Evolutionary conservation across 2,329 filamentous ascomycete genomes (phyloP).

Genomic region (Cladosporium sp.): DNA sequence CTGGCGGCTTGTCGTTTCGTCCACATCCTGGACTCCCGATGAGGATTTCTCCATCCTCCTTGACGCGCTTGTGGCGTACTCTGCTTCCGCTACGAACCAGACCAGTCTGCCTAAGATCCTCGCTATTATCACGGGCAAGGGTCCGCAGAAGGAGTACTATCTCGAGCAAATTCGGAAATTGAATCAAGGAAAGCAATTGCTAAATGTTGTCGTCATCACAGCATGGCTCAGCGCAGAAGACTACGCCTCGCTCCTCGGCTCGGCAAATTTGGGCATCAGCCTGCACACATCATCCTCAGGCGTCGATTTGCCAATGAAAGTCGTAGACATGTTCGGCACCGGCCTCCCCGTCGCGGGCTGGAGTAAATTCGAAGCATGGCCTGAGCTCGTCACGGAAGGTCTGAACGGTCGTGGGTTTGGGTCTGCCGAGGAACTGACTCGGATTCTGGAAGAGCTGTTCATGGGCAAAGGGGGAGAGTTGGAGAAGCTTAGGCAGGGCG

Average conservation of each 20-base stretch:
- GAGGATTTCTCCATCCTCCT: slow-evolving; percentile 91
- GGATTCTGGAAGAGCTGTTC: slow-evolving; percentile 63
- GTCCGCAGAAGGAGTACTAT: slow-evolving; percentile 77
- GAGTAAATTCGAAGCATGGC: slow-evolving; percentile 79
- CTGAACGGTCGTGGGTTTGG: slow-evolving; percentile 83
- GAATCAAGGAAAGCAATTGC: slow-evolving; percentile 57
- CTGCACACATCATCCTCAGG: slow-evolving; percentile 91
- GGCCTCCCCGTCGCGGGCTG: slow-evolving; percentile 89
- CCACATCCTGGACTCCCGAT: slow-evolving; percentile 95
- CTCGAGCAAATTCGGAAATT: slow-evolving; percentile 61
- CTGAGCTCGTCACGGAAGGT: slow-evolving; percentile 83
- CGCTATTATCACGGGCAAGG: slow-evolving; percentile 91
- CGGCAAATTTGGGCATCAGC: slow-evolving; percentile 84
- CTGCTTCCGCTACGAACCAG: slow-evolving; percentile 37
- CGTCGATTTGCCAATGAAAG: slow-evolving; percentile 97
- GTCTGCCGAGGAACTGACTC: slow-evolving; percentile 61
- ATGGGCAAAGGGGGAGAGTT: slow-evolving; percentile 51
- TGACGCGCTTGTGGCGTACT: slow-evolving; percentile 71
- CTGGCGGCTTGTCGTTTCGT: slow-evolving; percentile 75
- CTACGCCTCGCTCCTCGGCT: slow-evolving; percentile 79
- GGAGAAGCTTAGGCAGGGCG: slow-evolving; percentile 67
- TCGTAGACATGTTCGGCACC: slow-evolving; percentile 97
- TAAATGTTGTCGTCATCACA: slow-evolving; percentile 68
- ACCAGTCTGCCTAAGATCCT: slow-evolving; percentile 61
- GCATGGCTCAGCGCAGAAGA: slow-evolving; percentile 81